Percentiles rank a stretch among this genome's conserved stretches.
Conservation (phyloP, 2,329 filamentous ascomycete genomes). For the Westerdykella ornata region DNA sequence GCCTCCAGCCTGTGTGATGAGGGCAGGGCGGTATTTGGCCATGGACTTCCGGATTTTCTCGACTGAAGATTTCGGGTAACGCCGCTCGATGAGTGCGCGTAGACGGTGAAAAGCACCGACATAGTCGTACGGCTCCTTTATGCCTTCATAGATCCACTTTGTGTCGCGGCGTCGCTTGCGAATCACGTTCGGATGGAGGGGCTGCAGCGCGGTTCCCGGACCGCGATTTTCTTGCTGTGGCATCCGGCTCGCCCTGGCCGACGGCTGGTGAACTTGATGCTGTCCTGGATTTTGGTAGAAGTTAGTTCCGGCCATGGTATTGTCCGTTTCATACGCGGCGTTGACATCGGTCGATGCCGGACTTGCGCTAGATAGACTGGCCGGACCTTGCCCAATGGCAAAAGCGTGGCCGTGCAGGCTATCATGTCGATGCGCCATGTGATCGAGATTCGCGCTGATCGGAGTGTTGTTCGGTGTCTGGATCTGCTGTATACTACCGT, state of each 20-base stretch:
- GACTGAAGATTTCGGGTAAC: constrained; percentile 70
- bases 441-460: constrained; percentile 30
- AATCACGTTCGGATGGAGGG: constrained; percentile 27
- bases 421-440: constrained; percentile 25
- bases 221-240: constrained; percentile 15
- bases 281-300: constrained; percentile 30
- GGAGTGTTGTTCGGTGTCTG: constrained; percentile 41
- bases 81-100: constrained; percentile 69
- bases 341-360: constrained; percentile 43
- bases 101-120: constrained; percentile 85
- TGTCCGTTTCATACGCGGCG: constrained; percentile 42
- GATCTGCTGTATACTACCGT: constrained; percentile 39
- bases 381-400: constrained; percentile 54
- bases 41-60: constrained; percentile 80
- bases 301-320: constrained; percentile 27
- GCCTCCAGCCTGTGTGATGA: constrained; percentile 87
- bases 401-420: constrained; percentile 47
- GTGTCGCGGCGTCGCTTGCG: constrained; percentile 60
- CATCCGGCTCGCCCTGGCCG: constrained; percentile 21
- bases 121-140: constrained; percentile 88
- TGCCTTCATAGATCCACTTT: constrained; percentile 77
- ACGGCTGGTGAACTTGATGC: constrained; percentile 20
- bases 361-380: constrained; percentile 52
- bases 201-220: constrained; percentile 27
- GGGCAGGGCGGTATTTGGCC: constrained; percentile 82